These are phyloP conservation scores for Zizania latifolia DNA, from an alignment of 176 grass and related monocot genomes.

Conservation along the genomic window DNA sequence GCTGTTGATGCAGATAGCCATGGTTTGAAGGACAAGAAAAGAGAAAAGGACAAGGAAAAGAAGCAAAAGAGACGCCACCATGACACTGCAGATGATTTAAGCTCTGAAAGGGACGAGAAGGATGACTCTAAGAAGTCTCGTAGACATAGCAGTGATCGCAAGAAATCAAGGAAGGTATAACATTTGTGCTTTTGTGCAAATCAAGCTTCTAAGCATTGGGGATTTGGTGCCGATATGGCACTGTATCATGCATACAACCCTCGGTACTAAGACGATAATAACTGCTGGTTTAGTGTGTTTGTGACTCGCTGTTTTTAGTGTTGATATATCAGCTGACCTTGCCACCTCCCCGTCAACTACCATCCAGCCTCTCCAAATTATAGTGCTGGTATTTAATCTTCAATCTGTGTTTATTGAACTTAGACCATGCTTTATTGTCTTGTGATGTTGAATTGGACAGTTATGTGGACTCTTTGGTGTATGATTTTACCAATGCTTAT, in stretches of 20 bases:
- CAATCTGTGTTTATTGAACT: conserved; percentile 4
- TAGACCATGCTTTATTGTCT: not conserved
- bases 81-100: conserved; percentile 49
- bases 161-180: conserved; percentile 95
- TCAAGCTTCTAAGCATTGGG: conserved; percentile 22
- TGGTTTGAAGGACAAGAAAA: conserved; percentile 71
- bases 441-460: conserved; percentile 12
- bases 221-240: not conserved
- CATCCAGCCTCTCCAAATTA: not conserved
- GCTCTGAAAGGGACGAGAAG: conserved; percentile 78
- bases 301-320: too few species aligned
- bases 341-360: not conserved
- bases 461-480: not conserved
- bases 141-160: conserved; percentile 75
- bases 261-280: not conserved
- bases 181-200: conserved; percentile 27
- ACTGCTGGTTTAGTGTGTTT: not conserved
- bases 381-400: conserved; percentile 10
- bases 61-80: conserved; percentile 91
- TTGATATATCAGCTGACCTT: not conserved
- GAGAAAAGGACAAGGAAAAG: conserved; percentile 90
- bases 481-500: not conserved
- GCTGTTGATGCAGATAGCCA: conserved; percentile 53
- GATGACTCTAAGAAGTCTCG: conserved; percentile 75
- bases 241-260: not conserved